These are phyloP conservation scores for Lentinula raphanica DNA, from an alignment of 768 basidiomycete species.

Conservation along the genomic window DNA sequence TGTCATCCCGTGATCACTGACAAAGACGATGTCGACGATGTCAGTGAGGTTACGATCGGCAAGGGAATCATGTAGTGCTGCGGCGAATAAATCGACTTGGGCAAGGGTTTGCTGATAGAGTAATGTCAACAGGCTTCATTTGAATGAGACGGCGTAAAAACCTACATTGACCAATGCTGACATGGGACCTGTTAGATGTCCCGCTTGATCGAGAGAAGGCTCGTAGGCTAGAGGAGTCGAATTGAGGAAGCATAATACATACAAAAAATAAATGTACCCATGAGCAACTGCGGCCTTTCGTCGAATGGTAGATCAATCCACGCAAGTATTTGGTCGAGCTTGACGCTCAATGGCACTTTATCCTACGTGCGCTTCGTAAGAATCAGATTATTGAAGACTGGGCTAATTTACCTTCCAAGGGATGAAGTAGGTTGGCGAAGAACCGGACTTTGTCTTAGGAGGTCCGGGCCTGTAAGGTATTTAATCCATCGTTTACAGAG, in stretches of 20 bases:
- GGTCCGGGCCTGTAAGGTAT: slow-evolving; percentile 68
- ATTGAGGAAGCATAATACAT: not conserved
- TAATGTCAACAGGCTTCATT: not conserved
- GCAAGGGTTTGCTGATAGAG: slow-evolving; percentile 51
- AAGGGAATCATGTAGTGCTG: slow-evolving; percentile 58
- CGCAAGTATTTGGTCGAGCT: slow-evolving; percentile 70
- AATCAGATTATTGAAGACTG: not conserved
- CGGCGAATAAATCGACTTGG: slow-evolving; percentile 70
- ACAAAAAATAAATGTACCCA: slow-evolving; percentile 38
- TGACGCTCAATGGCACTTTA: slow-evolving; percentile 58
- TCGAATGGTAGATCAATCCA: slow-evolving; percentile 77
- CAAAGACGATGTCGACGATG: slow-evolving; percentile 85
- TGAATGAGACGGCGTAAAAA: not conserved
- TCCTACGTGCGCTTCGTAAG: slow-evolving; percentile 30
- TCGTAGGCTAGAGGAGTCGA: slow-evolving; percentile 58
- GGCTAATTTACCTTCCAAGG: slow-evolving; percentile 59
- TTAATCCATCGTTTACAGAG: too few relatives aligned
- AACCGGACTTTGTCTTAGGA: slow-evolving; percentile 59
- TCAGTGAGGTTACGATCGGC: slow-evolving; percentile 69
- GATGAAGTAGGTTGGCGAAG: slow-evolving; percentile 66
- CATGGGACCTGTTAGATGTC: slow-evolving; percentile 66
- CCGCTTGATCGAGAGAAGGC: slow-evolving; percentile 82
- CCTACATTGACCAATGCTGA: slow-evolving; percentile 69
- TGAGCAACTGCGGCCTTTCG: slow-evolving; percentile 70
- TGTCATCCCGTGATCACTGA: slow-evolving; percentile 90